Percentiles rank a stretch among this genome's conserved stretches.
Evolutionary conservation across 371 early-diverging fungal species (phyloP).

Genomic region (Haplosporangium sp.): DNA sequence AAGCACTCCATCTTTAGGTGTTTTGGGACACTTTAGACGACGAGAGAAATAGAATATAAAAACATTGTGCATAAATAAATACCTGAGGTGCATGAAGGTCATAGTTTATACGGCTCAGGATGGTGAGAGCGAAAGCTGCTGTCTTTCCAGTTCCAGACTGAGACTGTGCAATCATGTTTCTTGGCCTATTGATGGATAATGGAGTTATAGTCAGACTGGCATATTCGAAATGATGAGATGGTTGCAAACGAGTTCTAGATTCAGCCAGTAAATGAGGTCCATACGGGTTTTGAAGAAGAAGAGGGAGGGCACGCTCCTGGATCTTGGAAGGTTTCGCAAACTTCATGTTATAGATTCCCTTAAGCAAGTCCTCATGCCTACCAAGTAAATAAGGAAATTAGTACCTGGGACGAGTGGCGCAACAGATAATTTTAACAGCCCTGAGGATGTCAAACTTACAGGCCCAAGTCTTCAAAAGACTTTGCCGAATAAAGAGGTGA

Average conservation of each 20-base stretch:
- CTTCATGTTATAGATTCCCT: slow-evolving; percentile 94
- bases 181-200: slow-evolving; percentile 35
- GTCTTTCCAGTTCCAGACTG: slow-evolving; percentile 97
- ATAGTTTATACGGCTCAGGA: slow-evolving; percentile 81
- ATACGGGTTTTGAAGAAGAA: slow-evolving; percentile 82
- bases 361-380: slow-evolving; percentile 79
- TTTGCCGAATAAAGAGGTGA: slow-evolving; percentile 84
- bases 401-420: background rate
- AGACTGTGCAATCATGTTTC: slow-evolving; percentile 90
- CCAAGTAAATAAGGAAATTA: background rate
- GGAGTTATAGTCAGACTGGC: background rate
- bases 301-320: slow-evolving; percentile 95
- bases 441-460: slow-evolving; percentile 56
- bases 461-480: slow-evolving; percentile 81
- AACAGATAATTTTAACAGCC: no score
- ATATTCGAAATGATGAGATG: background rate
- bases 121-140: slow-evolving; percentile 94
- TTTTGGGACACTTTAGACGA: no score
- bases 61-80: background rate
- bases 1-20: no score
- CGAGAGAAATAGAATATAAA: no score
- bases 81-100: slow-evolving; percentile 63
- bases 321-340: slow-evolving; percentile 95
- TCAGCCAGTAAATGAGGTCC: slow-evolving; percentile 10
- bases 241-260: no score